Percentiles rank a stretch among this genome's conserved stretches.
These are phyloP conservation scores for Pachysandra terminalis DNA, from an alignment of 164 flowering plant genomes.

Conservation along the genomic window DNA sequence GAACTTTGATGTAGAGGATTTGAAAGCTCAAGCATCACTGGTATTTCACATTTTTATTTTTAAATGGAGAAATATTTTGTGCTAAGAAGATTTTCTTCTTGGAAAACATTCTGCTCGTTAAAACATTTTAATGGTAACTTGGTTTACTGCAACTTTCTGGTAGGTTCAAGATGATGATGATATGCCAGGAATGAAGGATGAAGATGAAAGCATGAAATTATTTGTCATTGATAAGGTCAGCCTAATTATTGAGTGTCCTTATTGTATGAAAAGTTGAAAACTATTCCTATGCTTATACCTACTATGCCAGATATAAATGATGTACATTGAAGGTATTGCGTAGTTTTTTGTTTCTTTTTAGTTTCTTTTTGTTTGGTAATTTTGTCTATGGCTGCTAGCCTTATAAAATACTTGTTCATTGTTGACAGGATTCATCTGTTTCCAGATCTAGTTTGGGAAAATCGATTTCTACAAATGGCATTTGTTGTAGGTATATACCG, in stretches of 20 bases:
- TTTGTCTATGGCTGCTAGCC: neutral
- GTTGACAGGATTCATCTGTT: conserved; percentile 38
- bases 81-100: neutral
- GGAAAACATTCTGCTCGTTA: neutral
- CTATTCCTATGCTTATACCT: neutral
- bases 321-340: neutral
- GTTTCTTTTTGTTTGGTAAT: neutral
- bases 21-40: conserved; percentile 90
- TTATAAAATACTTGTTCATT: conserved; percentile 8
- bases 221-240: conserved; percentile 42
- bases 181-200: conserved; percentile 46
- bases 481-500: conserved; percentile 27
- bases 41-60: conserved; percentile 34
- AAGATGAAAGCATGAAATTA: conserved; percentile 38
- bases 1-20: conserved; percentile 95
- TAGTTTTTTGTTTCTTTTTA: neutral
- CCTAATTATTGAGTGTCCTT: neutral
- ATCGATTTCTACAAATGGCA: conserved; percentile 22
- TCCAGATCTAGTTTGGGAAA: conserved; percentile 29
- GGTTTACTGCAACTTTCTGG: conserved; percentile 8
- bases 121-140: neutral
- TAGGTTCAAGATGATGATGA: conserved; percentile 91
- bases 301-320: neutral
- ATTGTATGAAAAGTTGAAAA: no score
- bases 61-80: neutral